phyloP scores from a whole-genome alignment of 371 early-diverging fungal species.

The Zychaea mexicana region DNA sequence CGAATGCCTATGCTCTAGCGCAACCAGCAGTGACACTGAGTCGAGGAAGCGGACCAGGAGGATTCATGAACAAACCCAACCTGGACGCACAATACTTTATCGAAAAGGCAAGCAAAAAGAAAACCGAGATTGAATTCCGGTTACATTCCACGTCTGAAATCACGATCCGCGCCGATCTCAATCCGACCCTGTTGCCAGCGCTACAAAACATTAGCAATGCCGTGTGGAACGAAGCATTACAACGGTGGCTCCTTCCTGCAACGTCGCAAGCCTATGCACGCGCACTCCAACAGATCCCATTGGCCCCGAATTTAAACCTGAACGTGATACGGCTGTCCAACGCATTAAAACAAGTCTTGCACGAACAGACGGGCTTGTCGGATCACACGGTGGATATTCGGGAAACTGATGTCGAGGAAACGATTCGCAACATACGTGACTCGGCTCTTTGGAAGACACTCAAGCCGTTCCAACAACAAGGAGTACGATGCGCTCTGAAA shows the following conservation, averaged over 20 bases:
- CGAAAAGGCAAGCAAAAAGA: background rate
- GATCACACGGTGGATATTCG: constrained; percentile 1
- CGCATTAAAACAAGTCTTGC: background rate
- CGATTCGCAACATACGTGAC: constrained; percentile 8
- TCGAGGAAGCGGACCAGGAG: too few species aligned
- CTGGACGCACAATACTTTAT: background rate
- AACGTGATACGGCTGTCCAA: constrained; percentile 21
- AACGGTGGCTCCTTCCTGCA: constrained; percentile 31
- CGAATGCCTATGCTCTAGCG: constrained; percentile 22
- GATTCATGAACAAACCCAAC: background rate
- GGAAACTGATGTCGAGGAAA: constrained; percentile 19
- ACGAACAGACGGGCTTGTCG: background rate
- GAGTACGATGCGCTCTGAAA: constrained; percentile 45
- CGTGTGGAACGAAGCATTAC: constrained; percentile 16
- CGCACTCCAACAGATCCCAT: constrained; percentile 7
- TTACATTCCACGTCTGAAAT: constrained; percentile 17
- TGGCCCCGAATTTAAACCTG: constrained; percentile 13
- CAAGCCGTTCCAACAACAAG: constrained; percentile 54
- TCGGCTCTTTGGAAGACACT: constrained; percentile 24
- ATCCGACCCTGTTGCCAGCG: constrained; percentile 24
- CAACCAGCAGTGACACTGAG: too few species aligned
- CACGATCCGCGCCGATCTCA: constrained; percentile 16
- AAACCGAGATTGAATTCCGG: constrained; percentile 17
- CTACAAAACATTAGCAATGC: constrained; percentile 16
- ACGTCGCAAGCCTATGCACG: constrained; percentile 20